phyloP scores from a whole-genome alignment of 139 green algal species.

The Haematococcus lacustris region DNA sequence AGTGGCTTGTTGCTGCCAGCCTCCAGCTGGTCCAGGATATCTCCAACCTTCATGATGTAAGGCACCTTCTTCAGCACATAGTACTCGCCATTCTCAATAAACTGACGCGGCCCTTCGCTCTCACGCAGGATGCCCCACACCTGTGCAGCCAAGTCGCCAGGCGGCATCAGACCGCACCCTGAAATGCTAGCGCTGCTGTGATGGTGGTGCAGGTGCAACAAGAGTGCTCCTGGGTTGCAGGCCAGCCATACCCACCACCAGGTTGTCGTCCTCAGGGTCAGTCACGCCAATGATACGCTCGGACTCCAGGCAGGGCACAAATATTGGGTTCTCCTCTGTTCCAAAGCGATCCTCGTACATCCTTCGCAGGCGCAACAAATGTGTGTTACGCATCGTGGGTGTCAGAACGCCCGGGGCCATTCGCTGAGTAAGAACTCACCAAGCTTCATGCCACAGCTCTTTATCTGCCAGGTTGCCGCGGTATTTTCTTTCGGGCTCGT shows the following conservation, averaged over 20 bases:
- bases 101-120: constrained; percentile 52
- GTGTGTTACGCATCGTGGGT: background rate
- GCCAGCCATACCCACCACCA: constrained; percentile 41
- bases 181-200: too few species aligned
- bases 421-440: constrained; percentile 18
- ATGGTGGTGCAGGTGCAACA: too few species aligned
- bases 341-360: constrained; percentile 57
- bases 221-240: too few species aligned
- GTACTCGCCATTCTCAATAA: constrained; percentile 61
- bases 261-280: constrained; percentile 62
- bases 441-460: constrained; percentile 61
- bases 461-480: constrained; percentile 35
- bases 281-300: constrained; percentile 68
- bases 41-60: constrained; percentile 24
- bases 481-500: constrained; percentile 31
- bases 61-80: constrained; percentile 48
- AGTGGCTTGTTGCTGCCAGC: background rate
- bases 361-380: constrained; percentile 17
- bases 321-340: constrained; percentile 53
- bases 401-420: background rate
- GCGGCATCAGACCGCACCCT: too few species aligned
- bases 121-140: constrained; percentile 56
- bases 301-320: constrained; percentile 44
- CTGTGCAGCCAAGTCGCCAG: too few species aligned
- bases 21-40: constrained; percentile 29